phyloP scores from a whole-genome alignment of 352 stramenopile species.

The Phytophthora melonis region DNA sequence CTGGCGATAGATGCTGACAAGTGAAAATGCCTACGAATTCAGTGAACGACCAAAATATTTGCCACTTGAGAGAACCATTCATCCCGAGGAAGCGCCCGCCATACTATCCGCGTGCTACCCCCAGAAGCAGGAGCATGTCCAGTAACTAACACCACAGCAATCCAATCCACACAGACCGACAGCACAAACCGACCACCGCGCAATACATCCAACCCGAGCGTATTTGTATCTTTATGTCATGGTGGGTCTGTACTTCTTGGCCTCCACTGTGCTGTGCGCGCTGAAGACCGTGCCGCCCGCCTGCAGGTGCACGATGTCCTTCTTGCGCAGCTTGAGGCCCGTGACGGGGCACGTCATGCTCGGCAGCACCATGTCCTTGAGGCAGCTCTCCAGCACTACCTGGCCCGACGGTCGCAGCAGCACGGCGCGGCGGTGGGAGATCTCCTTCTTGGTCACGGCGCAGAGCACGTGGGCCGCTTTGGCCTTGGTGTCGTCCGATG shows the following conservation, averaged over 20 bases:
- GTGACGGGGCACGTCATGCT: slow-evolving; percentile 88
- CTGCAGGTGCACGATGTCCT: slow-evolving; percentile 86
- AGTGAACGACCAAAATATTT: no score
- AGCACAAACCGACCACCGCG: no score
- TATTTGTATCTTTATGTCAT: slow-evolving; percentile 55
- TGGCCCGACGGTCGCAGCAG: slow-evolving; percentile 82
- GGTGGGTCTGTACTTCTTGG: slow-evolving; percentile 87
- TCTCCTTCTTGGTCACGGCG: slow-evolving; percentile 85
- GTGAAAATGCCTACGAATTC: no score
- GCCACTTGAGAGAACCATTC: no score
- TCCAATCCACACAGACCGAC: no score
- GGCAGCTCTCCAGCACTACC: slow-evolving; percentile 80
- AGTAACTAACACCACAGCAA: no score
- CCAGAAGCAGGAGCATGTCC: no score
- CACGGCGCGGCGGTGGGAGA: slow-evolving; percentile 82
- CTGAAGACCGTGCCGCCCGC: slow-evolving; percentile 81
- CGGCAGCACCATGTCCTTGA: slow-evolving; percentile 87
- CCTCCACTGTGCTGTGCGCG: slow-evolving; percentile 87
- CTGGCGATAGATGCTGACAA: no score
- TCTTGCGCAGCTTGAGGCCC: slow-evolving; percentile 87
- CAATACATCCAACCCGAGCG: no score
- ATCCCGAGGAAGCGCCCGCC: no score
- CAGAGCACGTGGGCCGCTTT: slow-evolving; percentile 57
- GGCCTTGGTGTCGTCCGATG: not conserved
- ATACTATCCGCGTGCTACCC: no score